Percentiles rank a stretch among this genome's conserved stretches.
Conservation (phyloP, 345 rosid genomes). For the Heritiera littoralis region DNA sequence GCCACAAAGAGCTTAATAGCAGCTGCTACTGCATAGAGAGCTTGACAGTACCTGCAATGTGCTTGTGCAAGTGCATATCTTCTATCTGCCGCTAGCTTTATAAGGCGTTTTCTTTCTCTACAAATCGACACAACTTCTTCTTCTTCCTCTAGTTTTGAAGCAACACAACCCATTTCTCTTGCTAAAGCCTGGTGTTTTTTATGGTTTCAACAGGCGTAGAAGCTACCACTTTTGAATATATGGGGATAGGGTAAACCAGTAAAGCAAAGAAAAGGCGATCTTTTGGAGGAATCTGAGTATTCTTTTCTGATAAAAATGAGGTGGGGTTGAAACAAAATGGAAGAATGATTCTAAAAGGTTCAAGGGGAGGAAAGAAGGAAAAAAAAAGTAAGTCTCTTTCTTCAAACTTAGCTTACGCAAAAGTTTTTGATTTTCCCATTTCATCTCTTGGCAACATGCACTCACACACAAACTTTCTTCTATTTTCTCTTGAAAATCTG, state of each 20-base stretch:
- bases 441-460: slow-evolving; percentile 19
- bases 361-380: slow-evolving; percentile 7
- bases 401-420: slow-evolving; percentile 12
- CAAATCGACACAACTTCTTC: slow-evolving; percentile 74
- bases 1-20: slow-evolving; percentile 75
- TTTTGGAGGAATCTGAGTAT: slow-evolving; percentile 32
- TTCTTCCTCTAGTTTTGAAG: slow-evolving; percentile 65
- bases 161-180: slow-evolving; percentile 65
- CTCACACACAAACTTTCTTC: not conserved
- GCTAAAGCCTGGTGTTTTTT: slow-evolving; percentile 19
- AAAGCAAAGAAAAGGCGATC: slow-evolving; percentile 35
- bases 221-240: slow-evolving; percentile 25
- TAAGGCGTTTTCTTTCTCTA: slow-evolving; percentile 56
- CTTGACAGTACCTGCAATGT: slow-evolving; percentile 65
- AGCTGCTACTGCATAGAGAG: slow-evolving; percentile 68
- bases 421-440: slow-evolving; percentile 20
- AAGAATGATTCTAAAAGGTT: slow-evolving; percentile 13
- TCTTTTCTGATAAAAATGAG: slow-evolving; percentile 32
- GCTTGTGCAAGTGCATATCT: slow-evolving; percentile 65
- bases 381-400: slow-evolving; percentile 8
- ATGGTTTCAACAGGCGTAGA: slow-evolving; percentile 25
- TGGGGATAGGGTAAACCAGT: slow-evolving; percentile 24
- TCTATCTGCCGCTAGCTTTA: slow-evolving; percentile 62
- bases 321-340: slow-evolving; percentile 33
- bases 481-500: not conserved